These are phyloP conservation scores for Sporisorium graminicola DNA, from an alignment of 1,284 basidiomycete genomes.

Conservation along the genomic window DNA sequence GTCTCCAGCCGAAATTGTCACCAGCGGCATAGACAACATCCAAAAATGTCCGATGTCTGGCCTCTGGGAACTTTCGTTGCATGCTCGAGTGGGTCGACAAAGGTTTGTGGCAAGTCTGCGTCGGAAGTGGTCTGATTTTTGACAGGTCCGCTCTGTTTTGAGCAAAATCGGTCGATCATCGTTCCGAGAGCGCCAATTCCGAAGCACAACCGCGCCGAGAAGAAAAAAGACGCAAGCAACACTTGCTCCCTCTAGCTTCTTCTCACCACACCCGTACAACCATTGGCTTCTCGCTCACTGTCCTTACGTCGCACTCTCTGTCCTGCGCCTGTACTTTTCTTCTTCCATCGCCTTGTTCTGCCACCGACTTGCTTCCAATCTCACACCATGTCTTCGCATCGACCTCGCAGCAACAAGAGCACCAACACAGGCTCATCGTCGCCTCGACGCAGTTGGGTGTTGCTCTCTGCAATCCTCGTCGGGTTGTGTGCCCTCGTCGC, in stretches of 20 bases:
- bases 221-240: not conserved
- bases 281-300: slow-evolving; percentile 11
- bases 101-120: too few relatives aligned
- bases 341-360: not conserved
- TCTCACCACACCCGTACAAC: slow-evolving; percentile 7
- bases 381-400: slow-evolving; percentile 31
- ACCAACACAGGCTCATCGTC: slow-evolving; percentile 5
- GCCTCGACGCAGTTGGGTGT: slow-evolving; percentile 28
- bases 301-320: slow-evolving; percentile 18
- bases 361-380: not conserved
- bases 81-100: too few relatives aligned
- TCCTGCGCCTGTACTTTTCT: not conserved
- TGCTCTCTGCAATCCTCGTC: slow-evolving; percentile 33
- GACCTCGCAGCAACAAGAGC: slow-evolving; percentile 33
- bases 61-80: too few relatives aligned
- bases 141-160: not conserved
- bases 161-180: slow-evolving; percentile 12
- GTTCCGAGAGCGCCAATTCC: not conserved
- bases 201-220: not conserved
- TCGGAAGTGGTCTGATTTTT: slow-evolving; percentile 18
- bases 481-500: slow-evolving; percentile 36
- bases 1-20: too few relatives aligned
- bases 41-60: too few relatives aligned
- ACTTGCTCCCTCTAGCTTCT: not conserved
- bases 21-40: too few relatives aligned